Conservation (phyloP, 2,329 filamentous ascomycete genomes). For the Pseudogymnoascus sp. region DNA sequence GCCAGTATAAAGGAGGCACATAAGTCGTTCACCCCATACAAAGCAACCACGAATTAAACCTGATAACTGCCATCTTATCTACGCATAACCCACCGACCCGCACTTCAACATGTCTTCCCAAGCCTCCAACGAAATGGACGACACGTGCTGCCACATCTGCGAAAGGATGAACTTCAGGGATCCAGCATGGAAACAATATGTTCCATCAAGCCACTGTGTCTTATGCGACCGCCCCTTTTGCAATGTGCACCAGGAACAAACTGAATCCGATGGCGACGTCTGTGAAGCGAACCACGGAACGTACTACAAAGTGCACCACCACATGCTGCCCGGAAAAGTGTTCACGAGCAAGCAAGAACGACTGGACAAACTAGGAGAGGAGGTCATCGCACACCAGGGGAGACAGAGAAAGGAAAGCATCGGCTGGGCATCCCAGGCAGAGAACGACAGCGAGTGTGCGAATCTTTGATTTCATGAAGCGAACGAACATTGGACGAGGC, state of each 20-base stretch:
- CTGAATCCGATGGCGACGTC: not conserved
- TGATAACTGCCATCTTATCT: not conserved
- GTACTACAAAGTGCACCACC: not conserved
- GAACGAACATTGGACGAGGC: not conserved
- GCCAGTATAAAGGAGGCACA: constrained; percentile 4
- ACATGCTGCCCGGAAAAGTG: constrained; percentile 2
- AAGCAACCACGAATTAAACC: not conserved
- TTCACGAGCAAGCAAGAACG: constrained; percentile 7
- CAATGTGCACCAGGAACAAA: not conserved
- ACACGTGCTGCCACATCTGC: constrained; percentile 8
- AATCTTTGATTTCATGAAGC: not conserved
- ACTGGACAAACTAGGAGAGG: not conserved
- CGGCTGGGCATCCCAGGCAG: not conserved
- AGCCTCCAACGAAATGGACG: not conserved
- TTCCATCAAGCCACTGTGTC: constrained; percentile 1
- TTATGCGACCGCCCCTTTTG: not conserved
- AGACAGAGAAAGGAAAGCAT: constrained; percentile 4
- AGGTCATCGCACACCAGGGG: not conserved
- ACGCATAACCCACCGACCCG: not conserved
- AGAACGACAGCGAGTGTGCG: not conserved
- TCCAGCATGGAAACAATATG: not conserved
- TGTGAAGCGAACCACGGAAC: constrained; percentile 5
- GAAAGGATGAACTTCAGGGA: constrained; percentile 5
- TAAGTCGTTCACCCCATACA: not conserved
- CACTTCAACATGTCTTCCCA: not conserved